phyloP scores from a whole-genome alignment of 2,329 filamentous ascomycete genomes.

The Ophiostoma perfectum region DNA sequence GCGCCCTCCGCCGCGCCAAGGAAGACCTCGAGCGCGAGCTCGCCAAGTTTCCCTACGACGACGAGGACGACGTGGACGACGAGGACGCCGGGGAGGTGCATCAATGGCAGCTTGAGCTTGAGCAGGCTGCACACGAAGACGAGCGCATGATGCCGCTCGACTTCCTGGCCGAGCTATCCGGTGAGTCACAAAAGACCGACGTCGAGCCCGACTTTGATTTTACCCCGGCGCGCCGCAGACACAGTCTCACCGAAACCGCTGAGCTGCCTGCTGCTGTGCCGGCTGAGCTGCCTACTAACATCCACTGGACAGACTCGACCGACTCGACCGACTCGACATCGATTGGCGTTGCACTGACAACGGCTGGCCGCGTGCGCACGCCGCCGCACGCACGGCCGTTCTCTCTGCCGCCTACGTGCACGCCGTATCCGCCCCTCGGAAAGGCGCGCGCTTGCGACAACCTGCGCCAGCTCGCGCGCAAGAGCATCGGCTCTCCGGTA shows the following conservation, averaged over 20 bases:
- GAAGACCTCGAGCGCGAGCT: background rate
- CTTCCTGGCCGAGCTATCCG: background rate
- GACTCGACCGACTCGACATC: background rate
- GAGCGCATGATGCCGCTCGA: background rate
- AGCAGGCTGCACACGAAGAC: background rate
- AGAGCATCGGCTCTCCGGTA: slow-evolving; percentile 7
- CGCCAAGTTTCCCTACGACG: background rate
- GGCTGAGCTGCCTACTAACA: slow-evolving; percentile 3
- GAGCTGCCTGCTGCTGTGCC: background rate
- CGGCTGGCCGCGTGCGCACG: background rate
- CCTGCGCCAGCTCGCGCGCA: background rate
- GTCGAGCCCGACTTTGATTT: background rate
- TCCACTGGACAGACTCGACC: background rate
- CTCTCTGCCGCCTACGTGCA: background rate
- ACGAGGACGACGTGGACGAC: background rate
- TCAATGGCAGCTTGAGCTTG: background rate
- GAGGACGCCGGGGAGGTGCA: background rate
- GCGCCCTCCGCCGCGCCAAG: background rate
- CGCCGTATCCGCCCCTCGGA: too few species aligned
- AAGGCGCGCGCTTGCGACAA: background rate
- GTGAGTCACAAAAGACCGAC: background rate
- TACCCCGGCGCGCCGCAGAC: too few species aligned
- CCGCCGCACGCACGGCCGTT: background rate
- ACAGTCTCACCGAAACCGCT: background rate
- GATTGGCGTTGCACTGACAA: background rate